Evolutionary conservation across 345 rosid genomes (phyloP).

Genomic region (Diplotaxis tenuifolia): DNA sequence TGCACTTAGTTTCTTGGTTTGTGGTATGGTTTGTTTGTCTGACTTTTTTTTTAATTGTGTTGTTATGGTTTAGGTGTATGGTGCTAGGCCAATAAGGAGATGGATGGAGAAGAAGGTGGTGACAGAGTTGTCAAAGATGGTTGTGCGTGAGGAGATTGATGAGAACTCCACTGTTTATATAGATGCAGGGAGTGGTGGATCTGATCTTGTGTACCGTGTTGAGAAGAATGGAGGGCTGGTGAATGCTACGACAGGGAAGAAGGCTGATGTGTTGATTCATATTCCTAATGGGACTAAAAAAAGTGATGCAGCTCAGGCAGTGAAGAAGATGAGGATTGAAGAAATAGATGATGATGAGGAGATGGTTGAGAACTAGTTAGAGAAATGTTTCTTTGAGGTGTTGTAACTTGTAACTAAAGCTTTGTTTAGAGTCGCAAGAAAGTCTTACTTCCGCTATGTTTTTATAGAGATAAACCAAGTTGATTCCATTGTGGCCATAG

Average conservation of each 20-base stretch:
- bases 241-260: conserved; percentile 65
- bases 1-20: background rate
- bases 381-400: background rate
- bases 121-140: conserved; percentile 81
- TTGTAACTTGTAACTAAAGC: background rate
- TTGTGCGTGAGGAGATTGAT: conserved; percentile 75
- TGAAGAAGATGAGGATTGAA: conserved; percentile 89
- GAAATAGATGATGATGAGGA: conserved; percentile 70
- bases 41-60: background rate
- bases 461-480: background rate
- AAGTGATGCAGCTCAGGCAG: conserved; percentile 70
- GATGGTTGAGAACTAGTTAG: conserved; percentile 33
- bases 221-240: conserved; percentile 84
- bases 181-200: conserved; percentile 49
- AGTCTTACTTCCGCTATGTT: background rate
- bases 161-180: conserved; percentile 83
- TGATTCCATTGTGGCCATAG: background rate
- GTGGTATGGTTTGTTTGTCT: background rate
- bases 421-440: background rate
- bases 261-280: conserved; percentile 66
- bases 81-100: conserved; percentile 88
- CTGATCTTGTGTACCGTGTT: conserved; percentile 48
- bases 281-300: conserved; percentile 42
- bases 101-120: conserved; percentile 97
- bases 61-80: conserved; percentile 59